Base-by-base conservation (phyloP, 1,139 yeast species). In the Debaryomyces nepalensis region DNA sequence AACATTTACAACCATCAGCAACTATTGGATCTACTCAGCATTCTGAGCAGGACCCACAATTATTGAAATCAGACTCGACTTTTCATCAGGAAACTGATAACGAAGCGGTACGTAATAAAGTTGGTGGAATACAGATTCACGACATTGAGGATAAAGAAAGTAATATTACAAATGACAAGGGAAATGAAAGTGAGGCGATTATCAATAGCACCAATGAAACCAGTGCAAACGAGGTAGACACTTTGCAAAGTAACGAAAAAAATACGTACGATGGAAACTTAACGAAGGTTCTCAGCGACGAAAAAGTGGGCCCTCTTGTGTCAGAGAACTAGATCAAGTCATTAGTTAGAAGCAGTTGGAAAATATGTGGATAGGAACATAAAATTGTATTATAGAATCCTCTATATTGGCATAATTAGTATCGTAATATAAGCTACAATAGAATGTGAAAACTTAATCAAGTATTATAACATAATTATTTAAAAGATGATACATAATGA, bases 401-500 rank as follows among this genome's bases (percentile, higher is more conserved):
- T n/a, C n/a, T 29, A 15, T 27, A 24, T 26, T 11, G 15, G 15
- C 20, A 4, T 29, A 29, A 29, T 8, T 29, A 29, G 32, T 16
- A 5, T 14, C 32, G 36, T 5, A 32, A 20, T 32, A 20, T 12
- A 22, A 19, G 23, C 26, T 32, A 32, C 35, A 32, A 20, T 32
- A 32, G 35, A 32, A 33, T 19, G 26, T 29, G 24, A 33, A 31
- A 34, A 34, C 37, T 30, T 34, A 34, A 34, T 34, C 22, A 34
- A 34, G 37, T 34, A 34, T 34, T 34, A 34, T 34, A 34, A 23
- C 26, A 34, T 34, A 34, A 34, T 34, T 34, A 34, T 34, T 34
- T 34, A 34, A 34, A 34, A 34, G 37, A 37, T 37, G 40, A 37
- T 37, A 37, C 40, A 37, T 27, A 37, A 31, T 24, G 23, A 29